Percentiles rank a stretch among this genome's conserved stretches.
Conservation (phyloP, 768 basidiomycete species). For the Postia placenta region DNA sequence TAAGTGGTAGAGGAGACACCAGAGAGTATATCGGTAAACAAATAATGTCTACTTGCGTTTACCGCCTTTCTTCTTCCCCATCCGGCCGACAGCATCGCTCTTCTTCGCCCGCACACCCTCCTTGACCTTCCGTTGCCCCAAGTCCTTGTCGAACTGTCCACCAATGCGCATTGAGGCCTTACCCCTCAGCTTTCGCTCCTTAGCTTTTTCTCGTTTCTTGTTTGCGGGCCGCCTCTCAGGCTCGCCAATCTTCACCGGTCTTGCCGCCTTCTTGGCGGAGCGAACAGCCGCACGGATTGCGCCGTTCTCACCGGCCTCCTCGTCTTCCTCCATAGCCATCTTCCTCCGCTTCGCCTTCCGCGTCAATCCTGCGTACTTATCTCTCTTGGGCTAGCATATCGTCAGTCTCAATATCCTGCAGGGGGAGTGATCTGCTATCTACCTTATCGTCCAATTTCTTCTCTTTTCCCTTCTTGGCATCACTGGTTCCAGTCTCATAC, state of each 20-base stretch:
- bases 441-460: constrained; percentile 30
- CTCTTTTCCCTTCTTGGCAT: constrained; percentile 32
- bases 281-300: constrained; percentile 73
- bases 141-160: constrained; percentile 54
- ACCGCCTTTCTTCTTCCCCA: constrained; percentile 45
- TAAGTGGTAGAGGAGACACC: too few species aligned
- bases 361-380: constrained; percentile 79
- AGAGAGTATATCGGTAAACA: too few species aligned
- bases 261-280: constrained; percentile 73
- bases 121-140: constrained; percentile 37
- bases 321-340: constrained; percentile 77
- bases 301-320: constrained; percentile 47
- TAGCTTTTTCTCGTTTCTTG: constrained; percentile 17
- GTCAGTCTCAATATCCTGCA: constrained; percentile 1
- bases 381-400: constrained; percentile 56
- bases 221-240: constrained; percentile 32
- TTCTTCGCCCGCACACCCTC: constrained; percentile 67
- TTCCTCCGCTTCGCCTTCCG: constrained; percentile 85
- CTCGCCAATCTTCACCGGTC: constrained; percentile 70
- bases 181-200: constrained; percentile 27
- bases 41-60: constrained; percentile 31
- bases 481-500: constrained; percentile 53
- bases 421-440: constrained; percentile 9
- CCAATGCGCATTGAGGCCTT: constrained; percentile 27
- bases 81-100: constrained; percentile 47